phyloP scores from a whole-genome alignment of 2,329 filamentous ascomycete genomes.

The Fusarium aywerte region DNA sequence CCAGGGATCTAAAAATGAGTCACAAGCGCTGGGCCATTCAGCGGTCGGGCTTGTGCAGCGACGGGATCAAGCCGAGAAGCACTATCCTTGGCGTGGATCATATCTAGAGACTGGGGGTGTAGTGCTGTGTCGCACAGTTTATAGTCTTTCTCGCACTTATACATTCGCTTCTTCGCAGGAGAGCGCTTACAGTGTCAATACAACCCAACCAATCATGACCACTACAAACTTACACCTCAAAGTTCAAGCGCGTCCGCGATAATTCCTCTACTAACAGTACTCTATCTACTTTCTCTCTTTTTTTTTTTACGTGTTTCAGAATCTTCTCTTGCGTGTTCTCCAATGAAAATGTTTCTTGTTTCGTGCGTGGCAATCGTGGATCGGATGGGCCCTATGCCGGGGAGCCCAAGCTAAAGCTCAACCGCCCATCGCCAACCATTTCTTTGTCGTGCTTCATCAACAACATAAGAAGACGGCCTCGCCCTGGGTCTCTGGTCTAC shows the following conservation, averaged over 20 bases:
- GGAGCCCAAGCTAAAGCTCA: constrained; percentile 13
- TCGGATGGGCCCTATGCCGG: constrained; percentile 40
- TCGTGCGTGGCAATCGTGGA: constrained; percentile 29
- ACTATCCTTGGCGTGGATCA: constrained; percentile 36
- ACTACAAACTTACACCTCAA: constrained; percentile 33
- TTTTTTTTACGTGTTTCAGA: constrained; percentile 36
- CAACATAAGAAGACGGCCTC: constrained; percentile 48
- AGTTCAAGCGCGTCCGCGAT: constrained; percentile 31
- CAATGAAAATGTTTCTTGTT: constrained; percentile 39
- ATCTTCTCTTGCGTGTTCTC: constrained; percentile 39
- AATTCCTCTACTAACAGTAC: background rate
- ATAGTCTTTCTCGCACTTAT: constrained; percentile 16
- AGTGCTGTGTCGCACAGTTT: constrained; percentile 30
- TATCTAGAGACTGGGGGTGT: constrained; percentile 12
- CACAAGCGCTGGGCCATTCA: constrained; percentile 50
- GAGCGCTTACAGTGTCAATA: constrained; percentile 34
- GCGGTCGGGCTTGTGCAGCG: constrained; percentile 47
- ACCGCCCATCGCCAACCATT: constrained; percentile 43
- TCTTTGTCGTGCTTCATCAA: constrained; percentile 16
- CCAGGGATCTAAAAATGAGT: constrained; percentile 50
- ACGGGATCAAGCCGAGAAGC: constrained; percentile 45
- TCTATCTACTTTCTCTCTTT: background rate
- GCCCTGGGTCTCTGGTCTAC: constrained; percentile 40
- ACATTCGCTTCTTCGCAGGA: background rate
- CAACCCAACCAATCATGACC: constrained; percentile 23